Conservation (phyloP, 306 rosid genomes). For the Quercus robur region DNA sequence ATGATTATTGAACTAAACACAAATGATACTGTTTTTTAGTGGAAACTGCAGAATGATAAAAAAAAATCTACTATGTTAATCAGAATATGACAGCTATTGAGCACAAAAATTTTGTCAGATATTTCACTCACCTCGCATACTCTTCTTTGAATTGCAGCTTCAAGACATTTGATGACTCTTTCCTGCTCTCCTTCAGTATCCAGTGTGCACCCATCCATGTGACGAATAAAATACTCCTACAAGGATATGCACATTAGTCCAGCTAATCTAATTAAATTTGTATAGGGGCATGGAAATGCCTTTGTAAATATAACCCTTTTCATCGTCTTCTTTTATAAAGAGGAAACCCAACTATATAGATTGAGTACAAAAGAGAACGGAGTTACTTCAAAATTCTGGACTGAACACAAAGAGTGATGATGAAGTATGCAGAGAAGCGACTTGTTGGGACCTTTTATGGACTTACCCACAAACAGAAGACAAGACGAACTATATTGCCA, state of each 20-base stretch:
- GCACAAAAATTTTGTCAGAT: slow-evolving; percentile 2
- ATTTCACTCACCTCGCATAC: slow-evolving; percentile 68
- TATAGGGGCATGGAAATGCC: background rate
- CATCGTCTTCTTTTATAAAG: background rate
- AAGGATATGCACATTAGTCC: slow-evolving; percentile 21
- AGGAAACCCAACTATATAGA: background rate
- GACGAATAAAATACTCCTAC: slow-evolving; percentile 79
- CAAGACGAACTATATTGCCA: background rate
- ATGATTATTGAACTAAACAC: background rate
- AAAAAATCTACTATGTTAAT: background rate
- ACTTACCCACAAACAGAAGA: background rate
- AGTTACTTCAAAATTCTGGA: background rate
- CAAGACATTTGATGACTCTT: slow-evolving; percentile 80
- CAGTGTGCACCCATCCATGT: slow-evolving; percentile 88
- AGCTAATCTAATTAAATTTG: background rate
- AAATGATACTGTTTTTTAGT: background rate
- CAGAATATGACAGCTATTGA: background rate
- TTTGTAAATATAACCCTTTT: background rate
- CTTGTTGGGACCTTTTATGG: background rate
- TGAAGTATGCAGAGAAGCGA: background rate
- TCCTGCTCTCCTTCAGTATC: slow-evolving; percentile 88
- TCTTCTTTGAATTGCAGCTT: slow-evolving; percentile 90
- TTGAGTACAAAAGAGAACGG: too few relatives aligned
- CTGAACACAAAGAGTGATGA: background rate
- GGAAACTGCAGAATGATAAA: background rate